These are phyloP conservation scores for Trichosporon ovoides DNA, from an alignment of 1,284 basidiomycete species.

Conservation along the genomic window DNA sequence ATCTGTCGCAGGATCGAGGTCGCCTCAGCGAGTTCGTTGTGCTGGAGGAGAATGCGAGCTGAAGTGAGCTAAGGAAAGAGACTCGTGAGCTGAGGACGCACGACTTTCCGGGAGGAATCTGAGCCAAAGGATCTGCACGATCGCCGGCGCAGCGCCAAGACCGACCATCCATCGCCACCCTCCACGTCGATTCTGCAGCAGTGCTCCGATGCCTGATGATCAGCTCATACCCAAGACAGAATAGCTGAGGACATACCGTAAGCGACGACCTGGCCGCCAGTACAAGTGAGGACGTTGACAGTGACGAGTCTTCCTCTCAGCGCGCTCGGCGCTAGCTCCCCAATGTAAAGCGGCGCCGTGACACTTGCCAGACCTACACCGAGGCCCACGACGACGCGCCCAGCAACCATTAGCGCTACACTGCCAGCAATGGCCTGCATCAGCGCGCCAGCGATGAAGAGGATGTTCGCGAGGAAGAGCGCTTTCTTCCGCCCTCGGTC, in stretches of 20 bases:
- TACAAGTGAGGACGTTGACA: conserved; percentile 49
- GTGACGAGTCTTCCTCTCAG: conserved; percentile 69
- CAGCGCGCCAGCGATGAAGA: conserved; percentile 71
- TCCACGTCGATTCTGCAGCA: conserved; percentile 58
- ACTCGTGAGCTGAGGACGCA: conserved; percentile 24
- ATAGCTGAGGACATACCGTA: conserved; percentile 51
- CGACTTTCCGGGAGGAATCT: conserved; percentile 71
- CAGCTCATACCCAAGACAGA: background rate
- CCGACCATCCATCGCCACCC: conserved; percentile 86
- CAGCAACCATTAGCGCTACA: conserved; percentile 68
- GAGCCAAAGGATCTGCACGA: conserved; percentile 59
- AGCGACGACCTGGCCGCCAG: conserved; percentile 65
- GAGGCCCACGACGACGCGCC: conserved; percentile 61
- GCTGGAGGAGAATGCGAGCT: conserved; percentile 68
- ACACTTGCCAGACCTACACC: conserved; percentile 62
- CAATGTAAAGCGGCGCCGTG: conserved; percentile 74
- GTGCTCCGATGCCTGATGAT: conserved; percentile 57
- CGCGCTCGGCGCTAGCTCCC: conserved; percentile 71
- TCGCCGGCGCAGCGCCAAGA: conserved; percentile 63
- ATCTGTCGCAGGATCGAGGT: conserved; percentile 58
- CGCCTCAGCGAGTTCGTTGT: conserved; percentile 55
- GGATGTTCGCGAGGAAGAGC: conserved; percentile 63
- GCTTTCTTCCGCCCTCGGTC: conserved; percentile 64
- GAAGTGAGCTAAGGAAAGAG: conserved; percentile 17
- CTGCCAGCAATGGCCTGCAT: conserved; percentile 56